Base-by-base conservation (phyloP, 768 basidiomycete species). In the button mushroom (Agaricus bisporus) region DNA sequence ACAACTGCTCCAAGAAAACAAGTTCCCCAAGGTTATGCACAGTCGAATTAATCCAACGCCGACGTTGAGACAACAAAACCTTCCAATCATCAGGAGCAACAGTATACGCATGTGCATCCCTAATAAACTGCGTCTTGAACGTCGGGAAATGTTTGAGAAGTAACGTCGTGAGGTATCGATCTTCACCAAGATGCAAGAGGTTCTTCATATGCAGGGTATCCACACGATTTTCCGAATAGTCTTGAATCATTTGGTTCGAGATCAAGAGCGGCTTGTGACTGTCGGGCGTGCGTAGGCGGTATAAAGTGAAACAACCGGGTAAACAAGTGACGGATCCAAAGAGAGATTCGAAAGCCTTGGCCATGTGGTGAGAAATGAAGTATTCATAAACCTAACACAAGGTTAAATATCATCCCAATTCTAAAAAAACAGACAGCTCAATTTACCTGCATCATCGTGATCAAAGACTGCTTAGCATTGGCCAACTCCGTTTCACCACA, bases 171-270 rank as follows among this genome's bases (percentile, higher is more conserved):
- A 99, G 74, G 64, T 98, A 99, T 61, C 97, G 93, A 86, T 99
- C 97, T 77, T 99, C 97, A 71, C 97, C 95, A 11, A 98, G 87
- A 61, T 95, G 93, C 45, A 98, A 75, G 51, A 99, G 74, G 63
- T 99, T 99, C 82, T 99, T 99, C 88, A 95, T 95, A 69, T 98
- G 97, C 29, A 99, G 69, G 0, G 97, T 99, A 63, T 98, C 94
- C 60, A 98, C 93, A 15, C 92, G 88, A 59, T 94, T 95, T 67
- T 97, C 94, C 6, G 91, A 89, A 66, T 98, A 98, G 66, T 95
- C 95, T 44, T 85, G 77, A 56, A 98, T 83, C 64, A 99, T 79
- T 59, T 87, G 83, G 63, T 94, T 95, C 29, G 92, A 86, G 63
- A 98, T 86, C 64, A 99, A 79, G 17, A 99, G 73, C 0, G 97